These are phyloP conservation scores for Chaetomium tenue DNA, from an alignment of 495 filamentous ascomycete species.

Conservation along the genomic window DNA sequence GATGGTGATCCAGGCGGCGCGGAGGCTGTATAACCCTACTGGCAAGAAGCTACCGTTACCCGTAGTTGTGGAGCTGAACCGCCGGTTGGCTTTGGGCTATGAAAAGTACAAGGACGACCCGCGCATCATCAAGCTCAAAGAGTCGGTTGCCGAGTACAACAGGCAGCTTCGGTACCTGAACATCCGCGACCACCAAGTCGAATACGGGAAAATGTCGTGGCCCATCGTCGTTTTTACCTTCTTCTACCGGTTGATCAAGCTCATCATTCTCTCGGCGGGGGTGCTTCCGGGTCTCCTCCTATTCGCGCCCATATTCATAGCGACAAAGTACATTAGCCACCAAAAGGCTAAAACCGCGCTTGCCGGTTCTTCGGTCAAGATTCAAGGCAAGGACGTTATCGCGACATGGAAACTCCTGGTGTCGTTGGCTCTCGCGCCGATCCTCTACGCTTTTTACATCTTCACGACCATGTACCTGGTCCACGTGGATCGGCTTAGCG, in stretches of 20 bases:
- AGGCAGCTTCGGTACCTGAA: slow-evolving; percentile 79
- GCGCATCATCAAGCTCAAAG: slow-evolving; percentile 74
- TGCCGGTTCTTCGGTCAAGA: slow-evolving; percentile 88
- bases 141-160: slow-evolving; percentile 83
- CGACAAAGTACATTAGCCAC: slow-evolving; percentile 82
- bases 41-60: slow-evolving; percentile 93
- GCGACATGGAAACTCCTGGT: slow-evolving; percentile 98
- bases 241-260: slow-evolving; percentile 74
- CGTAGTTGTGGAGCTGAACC: slow-evolving; percentile 93
- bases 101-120: slow-evolving; percentile 88
- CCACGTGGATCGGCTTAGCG: slow-evolving; percentile 75
- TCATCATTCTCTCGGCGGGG: slow-evolving; percentile 70
- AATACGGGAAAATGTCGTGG: slow-evolving; percentile 82
- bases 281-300: slow-evolving; percentile 84
- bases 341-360: slow-evolving; percentile 88
- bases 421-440: slow-evolving; percentile 79
- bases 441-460: slow-evolving; percentile 81
- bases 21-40: slow-evolving; percentile 88
- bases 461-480: slow-evolving; percentile 72
- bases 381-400: slow-evolving; percentile 92
- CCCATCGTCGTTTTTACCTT: slow-evolving; percentile 71
- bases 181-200: slow-evolving; percentile 92
- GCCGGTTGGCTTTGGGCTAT: slow-evolving; percentile 88
- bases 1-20: slow-evolving; percentile 95
- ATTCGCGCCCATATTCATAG: slow-evolving; percentile 88